These are phyloP conservation scores for Auriscalpium vulgare DNA, from an alignment of 768 basidiomycete species.

Conservation along the genomic window DNA sequence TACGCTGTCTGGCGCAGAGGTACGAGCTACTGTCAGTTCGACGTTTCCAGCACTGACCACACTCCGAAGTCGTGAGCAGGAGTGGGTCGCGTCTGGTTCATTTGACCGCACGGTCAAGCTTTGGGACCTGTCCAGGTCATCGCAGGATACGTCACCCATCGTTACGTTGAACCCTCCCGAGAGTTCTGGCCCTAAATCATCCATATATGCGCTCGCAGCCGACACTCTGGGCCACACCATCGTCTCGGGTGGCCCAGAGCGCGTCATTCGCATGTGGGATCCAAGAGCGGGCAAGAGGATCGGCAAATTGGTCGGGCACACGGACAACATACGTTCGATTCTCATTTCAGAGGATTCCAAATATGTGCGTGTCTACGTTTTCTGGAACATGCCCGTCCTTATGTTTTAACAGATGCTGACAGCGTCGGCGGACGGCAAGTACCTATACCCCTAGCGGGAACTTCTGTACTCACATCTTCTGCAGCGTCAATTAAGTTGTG, in stretches of 20 bases:
- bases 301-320: slow-evolving; percentile 90
- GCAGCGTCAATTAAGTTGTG: slow-evolving; percentile 83
- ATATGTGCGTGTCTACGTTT: slow-evolving; percentile 53
- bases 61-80: slow-evolving; percentile 55
- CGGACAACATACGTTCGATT: slow-evolving; percentile 91
- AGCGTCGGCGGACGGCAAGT: slow-evolving; percentile 66
- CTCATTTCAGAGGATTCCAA: slow-evolving; percentile 83
- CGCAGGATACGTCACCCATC: slow-evolving; percentile 38
- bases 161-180: slow-evolving; percentile 64
- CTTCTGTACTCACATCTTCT: slow-evolving; percentile 11
- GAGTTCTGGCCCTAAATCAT: slow-evolving; percentile 55
- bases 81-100: slow-evolving; percentile 89
- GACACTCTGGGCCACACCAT: slow-evolving; percentile 76
- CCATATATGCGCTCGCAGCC: slow-evolving; percentile 69
- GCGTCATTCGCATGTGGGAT: slow-evolving; percentile 90
- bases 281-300: slow-evolving; percentile 75
- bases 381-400: slow-evolving; percentile 9
- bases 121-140: slow-evolving; percentile 63
- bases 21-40: slow-evolving; percentile 23
- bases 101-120: slow-evolving; percentile 92
- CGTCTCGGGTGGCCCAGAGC: slow-evolving; percentile 87
- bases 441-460: not conserved
- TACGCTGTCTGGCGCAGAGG: slow-evolving; percentile 72
- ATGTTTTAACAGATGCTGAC: slow-evolving; percentile 53
- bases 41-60: not conserved